phyloP scores from a whole-genome alignment of 2,329 filamentous ascomycete genomes.

The Colletotrichum euphorbiae region DNA sequence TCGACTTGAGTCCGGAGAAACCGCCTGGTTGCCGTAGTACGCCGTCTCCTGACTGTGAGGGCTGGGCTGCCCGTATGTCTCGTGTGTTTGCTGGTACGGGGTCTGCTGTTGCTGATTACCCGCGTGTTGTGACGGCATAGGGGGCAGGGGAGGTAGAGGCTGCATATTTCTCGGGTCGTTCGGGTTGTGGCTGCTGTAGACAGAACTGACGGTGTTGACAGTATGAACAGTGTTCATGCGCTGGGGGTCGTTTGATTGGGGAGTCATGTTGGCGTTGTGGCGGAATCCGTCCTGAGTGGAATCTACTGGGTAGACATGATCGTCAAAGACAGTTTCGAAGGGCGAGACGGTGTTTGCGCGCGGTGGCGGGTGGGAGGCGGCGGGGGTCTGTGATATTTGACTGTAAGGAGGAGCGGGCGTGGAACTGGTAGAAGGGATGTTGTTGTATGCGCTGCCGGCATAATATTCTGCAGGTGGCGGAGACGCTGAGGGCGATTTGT shows the following conservation, averaged over 20 bases:
- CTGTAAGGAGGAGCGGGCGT: constrained; percentile 55
- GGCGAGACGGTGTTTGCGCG: constrained; percentile 61
- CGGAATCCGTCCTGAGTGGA: constrained; percentile 46
- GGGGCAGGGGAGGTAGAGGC: constrained; percentile 9
- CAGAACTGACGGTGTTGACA: constrained; percentile 25
- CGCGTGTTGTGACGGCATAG: constrained; percentile 6
- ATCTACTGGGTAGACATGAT: constrained; percentile 71
- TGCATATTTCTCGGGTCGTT: constrained; percentile 19
- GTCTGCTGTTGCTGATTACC: constrained; percentile 11
- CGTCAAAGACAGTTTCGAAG: constrained; percentile 76
- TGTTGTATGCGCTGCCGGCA: constrained; percentile 47
- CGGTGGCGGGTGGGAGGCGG: constrained; percentile 46
- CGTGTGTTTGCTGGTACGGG: constrained; percentile 42
- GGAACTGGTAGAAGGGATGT: constrained; percentile 56
- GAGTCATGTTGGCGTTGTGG: constrained; percentile 43
- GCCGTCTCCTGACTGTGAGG: constrained; percentile 65
- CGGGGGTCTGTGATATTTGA: constrained; percentile 35
- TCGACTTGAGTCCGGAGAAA: constrained; percentile 48
- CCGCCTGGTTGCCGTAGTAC: constrained; percentile 63
- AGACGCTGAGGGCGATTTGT: constrained; percentile 52
- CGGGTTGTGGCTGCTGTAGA: constrained; percentile 29
- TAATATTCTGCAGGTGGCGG: constrained; percentile 57
- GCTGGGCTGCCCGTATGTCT: constrained; percentile 54
- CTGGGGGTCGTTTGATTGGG: constrained; percentile 40
- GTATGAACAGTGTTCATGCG: constrained; percentile 40